These are phyloP conservation scores for Verticillium dahliae DNA, from an alignment of 2,329 filamentous ascomycete genomes.

Conservation along the genomic window DNA sequence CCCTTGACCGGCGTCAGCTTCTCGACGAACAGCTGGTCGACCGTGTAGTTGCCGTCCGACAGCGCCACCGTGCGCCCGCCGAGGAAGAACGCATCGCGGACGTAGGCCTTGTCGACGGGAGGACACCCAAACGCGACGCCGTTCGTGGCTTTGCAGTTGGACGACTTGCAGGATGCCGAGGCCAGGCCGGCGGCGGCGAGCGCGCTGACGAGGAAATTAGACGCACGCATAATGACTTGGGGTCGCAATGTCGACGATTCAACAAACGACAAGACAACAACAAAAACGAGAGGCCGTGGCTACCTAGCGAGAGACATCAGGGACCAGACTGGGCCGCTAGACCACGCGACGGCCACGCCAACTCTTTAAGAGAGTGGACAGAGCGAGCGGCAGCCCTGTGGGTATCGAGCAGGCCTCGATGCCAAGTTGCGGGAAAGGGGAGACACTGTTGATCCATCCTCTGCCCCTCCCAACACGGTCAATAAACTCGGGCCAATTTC, in stretches of 20 bases:
- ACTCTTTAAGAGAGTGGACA: background rate
- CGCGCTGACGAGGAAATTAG: conserved; percentile 1
- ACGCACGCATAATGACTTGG: background rate
- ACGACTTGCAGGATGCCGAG: background rate
- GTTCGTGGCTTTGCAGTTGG: conserved; percentile 5
- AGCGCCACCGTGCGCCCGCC: conserved; percentile 18
- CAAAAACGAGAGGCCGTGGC: background rate
- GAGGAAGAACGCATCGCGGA: conserved; percentile 21
- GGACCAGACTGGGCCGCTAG: background rate
- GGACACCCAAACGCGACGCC: conserved; percentile 5
- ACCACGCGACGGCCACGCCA: background rate
- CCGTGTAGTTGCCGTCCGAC: conserved; percentile 14
- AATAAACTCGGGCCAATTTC: background rate
- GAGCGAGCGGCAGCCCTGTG: background rate
- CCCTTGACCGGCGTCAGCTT: conserved; percentile 19
- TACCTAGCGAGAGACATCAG: background rate
- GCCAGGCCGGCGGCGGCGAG: background rate
- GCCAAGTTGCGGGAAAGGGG: background rate
- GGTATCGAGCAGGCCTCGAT: background rate
- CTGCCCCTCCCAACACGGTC: background rate
- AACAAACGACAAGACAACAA: background rate
- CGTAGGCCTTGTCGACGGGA: conserved; percentile 6
- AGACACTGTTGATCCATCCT: background rate
- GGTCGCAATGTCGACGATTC: too few species aligned
- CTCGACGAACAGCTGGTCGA: conserved; percentile 23